Conservation (phyloP, 2,329 filamentous ascomycete species). For the Tolypocladium amazonense region DNA sequence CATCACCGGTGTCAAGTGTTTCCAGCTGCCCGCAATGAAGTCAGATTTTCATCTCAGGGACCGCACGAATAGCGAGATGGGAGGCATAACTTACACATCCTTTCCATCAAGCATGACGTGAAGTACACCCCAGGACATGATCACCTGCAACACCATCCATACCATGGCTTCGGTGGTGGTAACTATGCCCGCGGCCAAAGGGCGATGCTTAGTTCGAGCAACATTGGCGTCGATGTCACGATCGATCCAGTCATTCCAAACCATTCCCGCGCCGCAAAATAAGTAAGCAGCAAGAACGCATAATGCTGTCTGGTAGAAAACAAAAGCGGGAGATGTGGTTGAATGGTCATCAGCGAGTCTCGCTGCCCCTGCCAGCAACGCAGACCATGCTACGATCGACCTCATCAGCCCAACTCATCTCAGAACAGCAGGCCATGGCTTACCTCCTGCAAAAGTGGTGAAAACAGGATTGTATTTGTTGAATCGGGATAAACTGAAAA, state of each 20-base stretch:
- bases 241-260: conserved; percentile 19
- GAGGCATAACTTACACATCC: not conserved
- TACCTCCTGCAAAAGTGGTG: conserved; percentile 1
- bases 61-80: not conserved
- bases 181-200: conserved; percentile 12
- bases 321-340: not conserved
- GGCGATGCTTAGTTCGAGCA: conserved; percentile 16
- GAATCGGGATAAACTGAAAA: conserved; percentile 1
- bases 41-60: not conserved
- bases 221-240: conserved; percentile 16
- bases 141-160: not conserved
- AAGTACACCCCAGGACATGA: not conserved
- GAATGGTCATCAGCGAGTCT: not conserved
- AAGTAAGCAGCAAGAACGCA: conserved; percentile 12
- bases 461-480: conserved; percentile 2
- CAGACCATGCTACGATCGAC: not conserved
- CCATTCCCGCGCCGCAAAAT: conserved; percentile 18
- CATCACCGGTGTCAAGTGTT: conserved; percentile 9
- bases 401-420: not conserved
- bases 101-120: not conserved
- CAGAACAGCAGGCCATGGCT: not conserved
- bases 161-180: conserved; percentile 10
- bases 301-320: conserved; percentile 12
- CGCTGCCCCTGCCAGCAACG: not conserved
- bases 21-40: conserved; percentile 7